These are phyloP conservation scores for Sugiyamaella novakii DNA, from an alignment of 1,139 yeast genomes.

Conservation along the genomic window DNA sequence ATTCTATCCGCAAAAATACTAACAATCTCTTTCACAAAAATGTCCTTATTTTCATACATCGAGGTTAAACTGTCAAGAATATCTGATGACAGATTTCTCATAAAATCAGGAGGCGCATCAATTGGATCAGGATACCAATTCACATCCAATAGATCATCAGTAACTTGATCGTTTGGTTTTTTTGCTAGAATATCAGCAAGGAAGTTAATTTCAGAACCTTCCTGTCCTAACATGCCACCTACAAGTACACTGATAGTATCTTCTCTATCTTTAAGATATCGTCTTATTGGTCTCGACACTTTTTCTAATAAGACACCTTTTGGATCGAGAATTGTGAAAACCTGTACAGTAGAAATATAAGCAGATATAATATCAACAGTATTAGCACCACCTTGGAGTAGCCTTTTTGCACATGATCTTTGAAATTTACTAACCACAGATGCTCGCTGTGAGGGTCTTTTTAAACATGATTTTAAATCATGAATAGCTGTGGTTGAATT, in stretches of 20 bases:
- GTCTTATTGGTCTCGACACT: conserved; percentile 72
- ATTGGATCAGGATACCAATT: conserved; percentile 90
- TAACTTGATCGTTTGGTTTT: conserved; percentile 25
- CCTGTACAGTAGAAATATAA: conserved; percentile 70
- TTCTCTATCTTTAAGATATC: conserved; percentile 65
- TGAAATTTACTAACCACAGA: conserved; percentile 60
- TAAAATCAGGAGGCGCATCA: conserved; percentile 89
- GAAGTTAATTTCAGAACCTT: conserved; percentile 50
- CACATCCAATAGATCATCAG: conserved; percentile 50
- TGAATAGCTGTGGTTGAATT: conserved; percentile 57
- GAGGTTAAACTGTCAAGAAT: conserved; percentile 72
- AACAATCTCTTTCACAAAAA: conserved; percentile 71
- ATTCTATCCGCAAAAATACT: conserved; percentile 65
- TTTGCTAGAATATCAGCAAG: conserved; percentile 55
- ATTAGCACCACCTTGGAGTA: conserved; percentile 81
- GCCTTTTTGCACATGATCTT: conserved; percentile 49
- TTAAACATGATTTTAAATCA: conserved; percentile 54
- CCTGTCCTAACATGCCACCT: conserved; percentile 65
- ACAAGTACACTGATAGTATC: conserved; percentile 76
- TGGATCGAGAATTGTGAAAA: conserved; percentile 81
- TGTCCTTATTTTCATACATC: conserved; percentile 76
- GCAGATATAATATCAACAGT: conserved; percentile 72
- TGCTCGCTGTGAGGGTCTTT: conserved; percentile 48
- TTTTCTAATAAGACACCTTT: conserved; percentile 80
- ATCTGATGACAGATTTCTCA: conserved; percentile 56